Base-by-base conservation (phyloP, 805 yeast genomes). In the Candida incommunis region DNA sequence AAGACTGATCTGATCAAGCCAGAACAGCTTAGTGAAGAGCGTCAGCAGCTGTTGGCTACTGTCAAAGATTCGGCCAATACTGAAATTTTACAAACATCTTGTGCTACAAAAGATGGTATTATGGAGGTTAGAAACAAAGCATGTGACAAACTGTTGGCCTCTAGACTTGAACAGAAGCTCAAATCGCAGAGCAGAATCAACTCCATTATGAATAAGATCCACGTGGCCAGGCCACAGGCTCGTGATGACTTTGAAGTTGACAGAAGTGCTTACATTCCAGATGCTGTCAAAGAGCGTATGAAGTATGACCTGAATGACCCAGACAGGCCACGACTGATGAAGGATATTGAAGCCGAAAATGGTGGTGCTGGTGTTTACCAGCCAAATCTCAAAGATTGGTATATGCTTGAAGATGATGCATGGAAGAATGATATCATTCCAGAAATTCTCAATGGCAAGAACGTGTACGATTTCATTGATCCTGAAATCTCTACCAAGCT, bases 341-440 rank as follows among this genome's bases (percentile, higher is more conserved):
- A 85, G 59, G 97, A 92, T 61, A 71, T 87, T 50, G 98, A 92
- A 69, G 81, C 74, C 43, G 96, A 82, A 62, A 85, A 92, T 58
- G 98, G 98, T 61, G 98, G 98, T 62, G 96, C 98, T 40, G 98
- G 98, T 72, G 98, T 92, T 27, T 92, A 69, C 72, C 92, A 87
- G 69, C 76, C 92, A 61, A 87, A 92, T 69, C 72, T 92, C 68
- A 85, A 87, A 63, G 97, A 90, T 60, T 82, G 80, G 59, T 92
- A 94, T 66, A 54, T 92, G 50, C 71, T 92, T 55, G 98, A 90
- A 54, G 90, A 92, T 61, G 97, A 90, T 44, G 94, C 85, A 52
- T 92, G 99, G 99, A 90, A 90, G 74, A 78, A 86, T 54, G 99
- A 92, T 65, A 74, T 82, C 50, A 86, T 92, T 86, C 99, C 99